Evolutionary conservation across 345 rosid species (phyloP).

Genomic region (Cardiospermum halicacabum): DNA sequence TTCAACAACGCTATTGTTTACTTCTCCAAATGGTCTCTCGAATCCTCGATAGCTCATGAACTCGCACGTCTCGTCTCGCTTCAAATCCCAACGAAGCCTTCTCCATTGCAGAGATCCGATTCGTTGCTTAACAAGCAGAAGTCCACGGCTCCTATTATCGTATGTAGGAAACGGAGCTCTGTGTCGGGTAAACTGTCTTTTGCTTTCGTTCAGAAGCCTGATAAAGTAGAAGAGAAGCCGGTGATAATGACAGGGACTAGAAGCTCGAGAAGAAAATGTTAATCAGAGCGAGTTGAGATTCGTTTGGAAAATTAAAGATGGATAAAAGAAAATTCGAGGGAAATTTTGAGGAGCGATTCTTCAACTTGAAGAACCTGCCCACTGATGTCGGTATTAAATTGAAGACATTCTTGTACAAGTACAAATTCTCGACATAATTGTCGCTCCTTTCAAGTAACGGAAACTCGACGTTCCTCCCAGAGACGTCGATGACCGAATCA

Average conservation of each 20-base stretch:
- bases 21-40: slow-evolving; percentile 46
- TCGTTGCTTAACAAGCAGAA: slow-evolving; percentile 44
- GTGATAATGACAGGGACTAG: slow-evolving; percentile 47
- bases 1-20: slow-evolving; percentile 55
- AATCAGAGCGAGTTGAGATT: no score
- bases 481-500: no score
- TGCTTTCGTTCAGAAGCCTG: slow-evolving; percentile 33
- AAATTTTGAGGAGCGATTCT: no score
- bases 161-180: slow-evolving; percentile 53
- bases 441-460: no score
- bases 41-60: slow-evolving; percentile 46
- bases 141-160: slow-evolving; percentile 36
- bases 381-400: no score
- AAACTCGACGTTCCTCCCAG: no score
- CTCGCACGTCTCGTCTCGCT: slow-evolving; percentile 37
- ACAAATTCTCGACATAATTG: no score
- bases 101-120: slow-evolving; percentile 41
- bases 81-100: slow-evolving; percentile 33
- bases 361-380: no score
- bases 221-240: slow-evolving; percentile 38
- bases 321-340: no score
- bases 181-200: slow-evolving; percentile 48
- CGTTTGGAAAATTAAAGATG: no score
- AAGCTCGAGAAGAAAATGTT: slow-evolving; percentile 46
- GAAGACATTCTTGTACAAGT: no score